These are phyloP conservation scores for Areca catechu DNA, from an alignment of 176 grass and related monocot species.

Conservation along the genomic window DNA sequence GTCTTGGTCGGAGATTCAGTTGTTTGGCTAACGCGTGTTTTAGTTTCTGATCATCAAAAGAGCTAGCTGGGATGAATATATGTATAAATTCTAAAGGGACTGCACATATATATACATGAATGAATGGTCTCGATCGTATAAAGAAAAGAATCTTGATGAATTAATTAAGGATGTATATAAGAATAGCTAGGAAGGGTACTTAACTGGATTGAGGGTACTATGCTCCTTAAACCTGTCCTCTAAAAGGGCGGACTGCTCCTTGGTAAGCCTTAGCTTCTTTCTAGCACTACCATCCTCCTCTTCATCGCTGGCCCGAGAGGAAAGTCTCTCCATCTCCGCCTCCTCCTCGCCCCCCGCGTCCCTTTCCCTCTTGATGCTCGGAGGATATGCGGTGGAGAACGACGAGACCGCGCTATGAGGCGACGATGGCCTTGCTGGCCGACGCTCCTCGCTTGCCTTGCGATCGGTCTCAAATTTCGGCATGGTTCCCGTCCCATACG, in stretches of 20 bases:
- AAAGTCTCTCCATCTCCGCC: slow-evolving; percentile 40
- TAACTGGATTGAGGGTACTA: slow-evolving; percentile 94
- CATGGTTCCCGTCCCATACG: too few relatives aligned
- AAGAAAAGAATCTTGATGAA: too few relatives aligned
- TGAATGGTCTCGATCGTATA: neutral
- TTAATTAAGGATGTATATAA: too few relatives aligned
- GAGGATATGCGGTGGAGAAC: slow-evolving; percentile 6
- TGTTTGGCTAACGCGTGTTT: slow-evolving; percentile 89
- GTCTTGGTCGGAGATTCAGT: slow-evolving; percentile 79
- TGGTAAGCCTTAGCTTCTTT: slow-evolving; percentile 93
- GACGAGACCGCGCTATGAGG: slow-evolving; percentile 10
- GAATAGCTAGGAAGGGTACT: neutral
- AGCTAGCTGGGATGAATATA: slow-evolving; percentile 2
- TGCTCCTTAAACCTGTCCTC: slow-evolving; percentile 98
- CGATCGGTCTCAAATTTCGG: neutral
- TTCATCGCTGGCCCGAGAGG: slow-evolving; percentile 33
- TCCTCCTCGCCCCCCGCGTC: slow-evolving; percentile 45
- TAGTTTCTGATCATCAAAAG: slow-evolving; percentile 73
- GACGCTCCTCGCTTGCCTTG: neutral
- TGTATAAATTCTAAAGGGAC: neutral
- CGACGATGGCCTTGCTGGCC: slow-evolving; percentile 11
- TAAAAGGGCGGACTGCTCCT: slow-evolving; percentile 83
- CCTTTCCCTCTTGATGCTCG: slow-evolving; percentile 9
- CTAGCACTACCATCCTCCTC: slow-evolving; percentile 75
- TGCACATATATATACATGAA: neutral